These are phyloP conservation scores for Neurospora tetraspora DNA, from an alignment of 495 filamentous ascomycete genomes.

Conservation along the genomic window DNA sequence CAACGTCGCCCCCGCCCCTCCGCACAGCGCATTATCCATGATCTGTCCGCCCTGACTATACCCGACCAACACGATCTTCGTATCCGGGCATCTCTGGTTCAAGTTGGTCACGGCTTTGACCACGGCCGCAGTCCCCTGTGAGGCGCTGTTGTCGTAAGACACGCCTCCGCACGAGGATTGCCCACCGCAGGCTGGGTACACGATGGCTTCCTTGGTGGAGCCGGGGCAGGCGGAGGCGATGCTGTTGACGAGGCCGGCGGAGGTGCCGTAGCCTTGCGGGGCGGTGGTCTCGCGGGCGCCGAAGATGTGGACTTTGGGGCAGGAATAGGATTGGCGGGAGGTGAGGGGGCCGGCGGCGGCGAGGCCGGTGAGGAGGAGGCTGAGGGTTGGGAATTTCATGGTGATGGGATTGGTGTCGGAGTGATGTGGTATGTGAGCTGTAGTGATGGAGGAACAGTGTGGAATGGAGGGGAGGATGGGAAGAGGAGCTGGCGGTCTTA, in stretches of 20 bases:
- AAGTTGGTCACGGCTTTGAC: conserved; percentile 45
- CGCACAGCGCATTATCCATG: conserved; percentile 53
- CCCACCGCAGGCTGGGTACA: conserved; percentile 52
- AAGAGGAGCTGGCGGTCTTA: neutral
- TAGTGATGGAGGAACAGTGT: too few relatives aligned
- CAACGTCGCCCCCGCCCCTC: conserved; percentile 43
- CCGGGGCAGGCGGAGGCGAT: conserved; percentile 42
- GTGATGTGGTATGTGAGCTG: too few relatives aligned
- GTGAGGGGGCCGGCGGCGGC: conserved; percentile 14
- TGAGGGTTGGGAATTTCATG: conserved; percentile 17
- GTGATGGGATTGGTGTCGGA: too few relatives aligned
- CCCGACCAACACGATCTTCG: conserved; percentile 49
- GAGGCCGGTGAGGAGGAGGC: conserved; percentile 18
- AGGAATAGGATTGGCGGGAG: conserved; percentile 32
- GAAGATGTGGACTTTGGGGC: conserved; percentile 48
- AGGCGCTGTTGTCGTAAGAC: conserved; percentile 44
- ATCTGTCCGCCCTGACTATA: conserved; percentile 58
- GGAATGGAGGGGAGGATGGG: neutral
- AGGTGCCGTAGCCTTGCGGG: conserved; percentile 43
- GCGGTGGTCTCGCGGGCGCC: conserved; percentile 57
- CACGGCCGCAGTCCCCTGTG: conserved; percentile 43
- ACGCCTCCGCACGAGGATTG: conserved; percentile 37
- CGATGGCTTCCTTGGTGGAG: conserved; percentile 46
- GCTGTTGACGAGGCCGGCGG: conserved; percentile 42
- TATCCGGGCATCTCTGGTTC: conserved; percentile 44